Evolutionary conservation across 768 basidiomycete species (phyloP).

Genomic region (Boletus subcaerulescens): DNA sequence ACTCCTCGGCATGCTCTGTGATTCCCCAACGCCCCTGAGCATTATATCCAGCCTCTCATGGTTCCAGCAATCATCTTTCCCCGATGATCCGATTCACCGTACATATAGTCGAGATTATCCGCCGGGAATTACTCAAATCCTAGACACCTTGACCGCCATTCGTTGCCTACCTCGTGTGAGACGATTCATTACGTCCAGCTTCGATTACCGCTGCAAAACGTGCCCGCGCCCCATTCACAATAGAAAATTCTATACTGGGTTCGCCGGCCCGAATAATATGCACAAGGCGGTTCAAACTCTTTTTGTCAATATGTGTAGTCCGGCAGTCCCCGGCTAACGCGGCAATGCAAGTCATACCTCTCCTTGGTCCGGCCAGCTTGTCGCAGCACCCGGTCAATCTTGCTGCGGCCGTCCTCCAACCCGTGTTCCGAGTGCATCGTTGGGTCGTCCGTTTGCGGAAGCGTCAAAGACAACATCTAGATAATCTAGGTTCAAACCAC

Average conservation of each 20-base stretch:
- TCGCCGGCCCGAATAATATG: not conserved
- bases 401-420: no score
- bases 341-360: not conserved
- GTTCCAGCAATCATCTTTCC: no score
- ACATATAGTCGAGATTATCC: no score
- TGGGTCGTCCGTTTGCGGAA: not conserved
- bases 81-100: no score
- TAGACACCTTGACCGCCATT: no score
- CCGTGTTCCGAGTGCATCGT: no score
- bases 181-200: slow-evolving; percentile 9
- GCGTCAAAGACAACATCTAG: not conserved
- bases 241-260: slow-evolving; percentile 4
- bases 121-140: not conserved
- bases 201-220: slow-evolving; percentile 15
- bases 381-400: no score
- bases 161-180: no score
- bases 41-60: no score
- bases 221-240: slow-evolving; percentile 9
- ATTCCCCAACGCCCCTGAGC: no score
- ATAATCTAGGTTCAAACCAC: not conserved
- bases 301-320: not conserved
- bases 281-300: not conserved
- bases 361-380: no score
- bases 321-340: slow-evolving; percentile 10
- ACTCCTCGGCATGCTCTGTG: no score